A percentile compares a stretch with the other conserved stretches of the same genome.
Evolutionary conservation across 2,329 filamentous ascomycete species (phyloP).

Genomic region (Septoria linicola): DNA sequence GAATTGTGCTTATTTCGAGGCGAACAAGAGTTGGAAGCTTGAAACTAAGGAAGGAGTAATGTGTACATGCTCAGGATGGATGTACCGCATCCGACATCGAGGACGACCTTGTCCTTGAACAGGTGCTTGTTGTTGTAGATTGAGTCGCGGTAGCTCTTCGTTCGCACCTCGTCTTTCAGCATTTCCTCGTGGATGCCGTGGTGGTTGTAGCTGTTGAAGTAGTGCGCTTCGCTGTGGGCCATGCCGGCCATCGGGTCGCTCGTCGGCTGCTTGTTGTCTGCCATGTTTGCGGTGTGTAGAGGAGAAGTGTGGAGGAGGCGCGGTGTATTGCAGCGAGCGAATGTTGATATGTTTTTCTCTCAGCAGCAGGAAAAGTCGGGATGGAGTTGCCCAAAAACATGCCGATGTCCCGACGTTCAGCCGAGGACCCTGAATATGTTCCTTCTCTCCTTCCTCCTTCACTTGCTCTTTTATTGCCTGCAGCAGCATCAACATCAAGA

Average conservation of each 20-base stretch:
- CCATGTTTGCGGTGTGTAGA: constrained; percentile 12
- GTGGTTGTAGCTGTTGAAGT: constrained; percentile 99
- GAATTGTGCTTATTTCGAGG: not conserved
- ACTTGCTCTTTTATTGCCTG: too few species aligned
- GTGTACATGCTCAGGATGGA: constrained; percentile 96
- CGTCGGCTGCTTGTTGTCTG: constrained; percentile 19
- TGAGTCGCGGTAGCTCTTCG: constrained; percentile 91
- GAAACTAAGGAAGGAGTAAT: constrained; percentile 25
- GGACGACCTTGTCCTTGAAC: constrained; percentile 88
- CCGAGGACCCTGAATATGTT: too few species aligned
- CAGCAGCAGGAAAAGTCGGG: too few species aligned
- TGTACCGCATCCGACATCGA: constrained; percentile 96
- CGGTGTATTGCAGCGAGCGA: too few species aligned
- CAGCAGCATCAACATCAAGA: too few species aligned
- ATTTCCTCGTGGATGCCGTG: constrained; percentile 94
- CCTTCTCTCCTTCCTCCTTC: too few species aligned
- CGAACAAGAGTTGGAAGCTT: not conserved
- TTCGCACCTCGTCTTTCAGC: constrained; percentile 98
- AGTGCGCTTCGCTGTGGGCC: constrained; percentile 96
- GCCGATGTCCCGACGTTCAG: too few species aligned
- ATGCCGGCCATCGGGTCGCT: constrained; percentile 59
- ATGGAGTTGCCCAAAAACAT: too few species aligned
- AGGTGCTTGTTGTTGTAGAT: constrained; percentile 96
- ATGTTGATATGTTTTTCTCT: too few species aligned
- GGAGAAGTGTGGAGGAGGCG: not conserved